These are phyloP conservation scores for Hypoxylon sp. DNA, from an alignment of 2,329 filamentous ascomycete genomes.

Conservation along the genomic window DNA sequence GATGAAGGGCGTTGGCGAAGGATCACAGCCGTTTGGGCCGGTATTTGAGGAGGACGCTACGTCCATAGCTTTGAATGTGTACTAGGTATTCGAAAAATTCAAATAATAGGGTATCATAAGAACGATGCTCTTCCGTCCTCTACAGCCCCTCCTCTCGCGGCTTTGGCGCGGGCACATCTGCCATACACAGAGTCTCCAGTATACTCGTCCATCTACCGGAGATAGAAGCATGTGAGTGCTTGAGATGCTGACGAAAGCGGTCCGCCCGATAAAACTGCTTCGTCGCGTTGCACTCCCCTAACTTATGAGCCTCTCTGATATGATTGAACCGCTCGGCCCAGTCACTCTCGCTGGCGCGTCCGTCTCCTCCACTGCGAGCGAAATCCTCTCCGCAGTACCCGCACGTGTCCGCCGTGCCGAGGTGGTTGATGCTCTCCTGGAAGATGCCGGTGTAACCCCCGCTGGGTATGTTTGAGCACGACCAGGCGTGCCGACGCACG, in stretches of 20 bases:
- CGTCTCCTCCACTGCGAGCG: conserved; percentile 26
- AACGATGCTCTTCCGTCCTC: not conserved
- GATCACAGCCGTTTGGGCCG: not conserved
- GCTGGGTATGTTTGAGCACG: conserved; percentile 27
- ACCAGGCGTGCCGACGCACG: conserved; percentile 35
- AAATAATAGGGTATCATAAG: not conserved
- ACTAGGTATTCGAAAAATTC: not conserved
- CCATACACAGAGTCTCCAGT: conserved; percentile 33
- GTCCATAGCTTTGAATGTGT: not conserved
- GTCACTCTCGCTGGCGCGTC: conserved; percentile 22
- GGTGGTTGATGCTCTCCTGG: conserved; percentile 33
- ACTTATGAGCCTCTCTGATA: conserved; percentile 30
- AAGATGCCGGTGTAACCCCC: conserved; percentile 24
- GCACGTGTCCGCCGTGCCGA: conserved; percentile 30
- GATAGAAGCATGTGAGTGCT: conserved; percentile 32
- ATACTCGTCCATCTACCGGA: conserved; percentile 33
- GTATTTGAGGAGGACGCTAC: not conserved
- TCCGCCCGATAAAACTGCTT: conserved; percentile 41
- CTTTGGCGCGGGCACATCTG: conserved; percentile 17
- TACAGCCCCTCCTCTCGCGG: not conserved
- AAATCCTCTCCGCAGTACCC: conserved; percentile 39
- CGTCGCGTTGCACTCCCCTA: conserved; percentile 33
- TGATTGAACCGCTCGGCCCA: conserved; percentile 28
- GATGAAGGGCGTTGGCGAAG: not conserved
- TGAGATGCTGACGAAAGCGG: conserved; percentile 42